phyloP scores from a whole-genome alignment of 257 asterid species.

The Solanum habrochaites region DNA sequence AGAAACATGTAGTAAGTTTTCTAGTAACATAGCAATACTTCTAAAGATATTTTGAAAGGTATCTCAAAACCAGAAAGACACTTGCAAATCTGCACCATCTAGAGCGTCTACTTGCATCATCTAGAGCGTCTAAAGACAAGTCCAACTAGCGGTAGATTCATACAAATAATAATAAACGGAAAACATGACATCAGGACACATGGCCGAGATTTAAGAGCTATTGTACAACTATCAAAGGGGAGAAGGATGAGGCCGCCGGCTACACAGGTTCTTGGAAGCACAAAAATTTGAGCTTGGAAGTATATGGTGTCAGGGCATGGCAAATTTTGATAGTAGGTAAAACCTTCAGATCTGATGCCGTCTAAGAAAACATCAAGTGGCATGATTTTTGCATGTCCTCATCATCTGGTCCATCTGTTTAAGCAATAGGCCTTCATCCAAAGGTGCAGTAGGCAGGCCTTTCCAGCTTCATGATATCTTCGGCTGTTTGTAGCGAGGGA shows the following conservation, averaged over 20 bases:
- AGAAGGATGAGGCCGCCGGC: constrained; percentile 43
- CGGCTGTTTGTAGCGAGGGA: constrained; percentile 88
- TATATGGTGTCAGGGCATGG: constrained; percentile 59
- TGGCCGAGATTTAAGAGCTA: constrained; percentile 34
- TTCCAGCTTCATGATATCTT: constrained; percentile 82
- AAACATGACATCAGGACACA: constrained; percentile 3
- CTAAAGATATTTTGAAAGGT: background rate
- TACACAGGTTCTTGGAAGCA: constrained; percentile 71
- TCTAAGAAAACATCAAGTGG: constrained; percentile 80
- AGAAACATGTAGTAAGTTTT: background rate
- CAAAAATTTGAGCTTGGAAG: constrained; percentile 51
- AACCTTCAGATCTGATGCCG: constrained; percentile 72
- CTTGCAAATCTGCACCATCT: background rate
- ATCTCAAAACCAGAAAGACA: background rate
- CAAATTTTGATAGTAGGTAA: constrained; percentile 44
- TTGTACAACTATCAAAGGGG: constrained; percentile 32
- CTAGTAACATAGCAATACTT: background rate
- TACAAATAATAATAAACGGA: background rate
- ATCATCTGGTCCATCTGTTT: constrained; percentile 92
- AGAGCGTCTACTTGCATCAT: background rate
- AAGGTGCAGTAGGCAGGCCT: constrained; percentile 48
- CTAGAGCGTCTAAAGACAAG: background rate
- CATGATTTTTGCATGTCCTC: constrained; percentile 60
- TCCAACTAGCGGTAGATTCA: background rate
- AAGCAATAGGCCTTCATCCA: constrained; percentile 89